Evolutionary conservation across 495 filamentous ascomycete genomes (phyloP), one percentile per base, ranked within the genome.

Genomic region (Penicillium taxi): DNA sequence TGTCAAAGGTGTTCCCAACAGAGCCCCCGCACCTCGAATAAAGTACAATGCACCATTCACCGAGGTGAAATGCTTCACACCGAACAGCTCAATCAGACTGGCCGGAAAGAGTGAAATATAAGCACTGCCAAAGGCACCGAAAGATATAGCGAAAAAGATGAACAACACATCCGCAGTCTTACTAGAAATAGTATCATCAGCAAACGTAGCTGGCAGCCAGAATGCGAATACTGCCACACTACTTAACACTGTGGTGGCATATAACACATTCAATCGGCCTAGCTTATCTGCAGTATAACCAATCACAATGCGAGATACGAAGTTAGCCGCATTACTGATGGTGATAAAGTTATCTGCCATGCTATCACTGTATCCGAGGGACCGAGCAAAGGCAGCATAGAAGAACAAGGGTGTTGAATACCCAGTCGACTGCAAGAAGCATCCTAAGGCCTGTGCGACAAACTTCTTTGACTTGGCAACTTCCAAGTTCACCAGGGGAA

Each of bases 1-100:
- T 7, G 53, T 63, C 22, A 66, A 42, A 2, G 73, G 75, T 24
- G 67, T 72, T 4, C 74, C 73, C 36, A 75, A 61, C 35, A 76
- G 59, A 3, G 70, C 70, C 1, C 72, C 73, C 11, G 70, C 45
- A 2, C 73, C 75, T 30, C 71, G 55, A n/a, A 78, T 58, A 12
- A 77, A 67, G 35, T 75, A 69, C 17, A 79, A 59, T 17, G 74
- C 75, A 0, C 71, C 70, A 42, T 75, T 79, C 1, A 79, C 73
- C 1, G 70, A 70, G 0, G 73, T 73, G 41, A 75, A 79, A 14
- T 70, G 65, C 39, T 70, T 63, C 9, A 76, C 72, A 2, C 73
- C 71, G 44, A 77, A 79, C 7, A 79, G 61, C 40, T 79, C 75
- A 21, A 69, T 67, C 31, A 75, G 58, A 6, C 70, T 65, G 16